A percentile compares a stretch with the other conserved stretches of the same genome.
Evolutionary conservation across 2,329 filamentous ascomycete genomes (phyloP).

Genomic region (Rutstroemia sp.): DNA sequence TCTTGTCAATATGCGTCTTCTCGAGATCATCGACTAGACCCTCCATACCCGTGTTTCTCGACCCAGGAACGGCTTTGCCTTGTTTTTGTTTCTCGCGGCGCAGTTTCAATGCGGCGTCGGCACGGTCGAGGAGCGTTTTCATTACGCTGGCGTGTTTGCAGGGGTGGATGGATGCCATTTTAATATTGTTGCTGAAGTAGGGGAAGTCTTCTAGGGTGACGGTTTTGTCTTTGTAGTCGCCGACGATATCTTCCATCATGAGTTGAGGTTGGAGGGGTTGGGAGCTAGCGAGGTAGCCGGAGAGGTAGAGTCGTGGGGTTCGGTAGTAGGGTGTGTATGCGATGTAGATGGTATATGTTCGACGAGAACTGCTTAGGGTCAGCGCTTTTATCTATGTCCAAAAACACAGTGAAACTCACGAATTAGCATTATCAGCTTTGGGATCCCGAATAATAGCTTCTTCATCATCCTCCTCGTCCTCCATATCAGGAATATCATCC

Average conservation of each 20-base stretch:
- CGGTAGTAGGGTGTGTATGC: slow-evolving; percentile 96
- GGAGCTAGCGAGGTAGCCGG: slow-evolving; percentile 73
- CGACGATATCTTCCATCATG: slow-evolving; percentile 97
- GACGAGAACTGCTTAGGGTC: slow-evolving; percentile 52
- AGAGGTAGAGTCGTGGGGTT: slow-evolving; percentile 90
- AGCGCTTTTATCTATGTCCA: not conserved
- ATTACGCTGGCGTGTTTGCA: slow-evolving; percentile 97
- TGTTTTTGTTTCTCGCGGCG: slow-evolving; percentile 73
- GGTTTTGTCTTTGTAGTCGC: slow-evolving; percentile 97
- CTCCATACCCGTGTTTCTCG: slow-evolving; percentile 60
- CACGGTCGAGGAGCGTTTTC: slow-evolving; percentile 93
- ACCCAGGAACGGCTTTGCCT: slow-evolving; percentile 40
- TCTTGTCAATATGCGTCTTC: slow-evolving; percentile 46
- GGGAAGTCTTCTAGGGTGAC: slow-evolving; percentile 97
- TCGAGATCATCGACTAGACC: slow-evolving; percentile 77
- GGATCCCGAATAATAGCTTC: slow-evolving; percentile 90
- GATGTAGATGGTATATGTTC: slow-evolving; percentile 98
- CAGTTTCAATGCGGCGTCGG: slow-evolving; percentile 85
- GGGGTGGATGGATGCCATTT: slow-evolving; percentile 94
- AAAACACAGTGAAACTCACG: slow-evolving; percentile 19
- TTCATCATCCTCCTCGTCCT: slow-evolving; percentile 88
- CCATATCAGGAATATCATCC: slow-evolving; percentile 93
- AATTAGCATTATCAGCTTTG: slow-evolving; percentile 24
- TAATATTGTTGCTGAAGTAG: slow-evolving; percentile 83
- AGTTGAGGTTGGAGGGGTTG: slow-evolving; percentile 73